Evolutionary conservation across 192 early-diverging fungal genomes (phyloP), one percentile per base, ranked within the genome.

Genomic region (Coemansia asiatica): DNA sequence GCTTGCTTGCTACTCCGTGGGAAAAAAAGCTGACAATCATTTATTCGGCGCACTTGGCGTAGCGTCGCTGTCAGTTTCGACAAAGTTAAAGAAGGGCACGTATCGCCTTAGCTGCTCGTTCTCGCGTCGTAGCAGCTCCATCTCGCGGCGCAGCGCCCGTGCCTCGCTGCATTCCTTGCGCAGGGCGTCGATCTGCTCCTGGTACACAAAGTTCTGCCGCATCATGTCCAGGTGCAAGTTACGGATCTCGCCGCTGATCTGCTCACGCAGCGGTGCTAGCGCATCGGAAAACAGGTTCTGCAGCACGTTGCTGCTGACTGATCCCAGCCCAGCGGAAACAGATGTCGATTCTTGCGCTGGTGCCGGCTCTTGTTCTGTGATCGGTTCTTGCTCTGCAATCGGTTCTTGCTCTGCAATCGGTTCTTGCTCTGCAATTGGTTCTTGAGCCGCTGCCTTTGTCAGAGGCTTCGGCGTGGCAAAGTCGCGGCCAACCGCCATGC

Each of bases 141-240:
- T 68, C 64, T 81, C 69, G 26, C 67, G 61, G 15, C 73, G 68
- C 60, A 81, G 72, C 22, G 21, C 40, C 21, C 55, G 56, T 12
- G 78, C 51, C 29, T 81, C 73, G 44, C 48, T 48, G 40, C 73
- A 72, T 56, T 72, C 78, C 15, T 60, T 46, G 38, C 70, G 72
- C 62, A 81, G 66, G 21, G 60, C 51, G 27, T 33, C 53, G 25
- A 81, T 56, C 63, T 75, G 78, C 44, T 81, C 72, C 54, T 81
- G 73, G 46, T 74, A 68, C 15, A 81, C 66, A 63, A 75, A 75
- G 33, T 68, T 60, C 16, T 75, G 73, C 29, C 78, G 68, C 26
- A 81, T 71, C 59, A 81, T 72, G 25, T 81, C 78, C 10, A 81
- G 69, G 44, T 81, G 78, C 53, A 81, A 54, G 55, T 81, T 81